phyloP scores from a whole-genome alignment of 495 filamentous ascomycete genomes.

The Emericellopsis terricola region DNA sequence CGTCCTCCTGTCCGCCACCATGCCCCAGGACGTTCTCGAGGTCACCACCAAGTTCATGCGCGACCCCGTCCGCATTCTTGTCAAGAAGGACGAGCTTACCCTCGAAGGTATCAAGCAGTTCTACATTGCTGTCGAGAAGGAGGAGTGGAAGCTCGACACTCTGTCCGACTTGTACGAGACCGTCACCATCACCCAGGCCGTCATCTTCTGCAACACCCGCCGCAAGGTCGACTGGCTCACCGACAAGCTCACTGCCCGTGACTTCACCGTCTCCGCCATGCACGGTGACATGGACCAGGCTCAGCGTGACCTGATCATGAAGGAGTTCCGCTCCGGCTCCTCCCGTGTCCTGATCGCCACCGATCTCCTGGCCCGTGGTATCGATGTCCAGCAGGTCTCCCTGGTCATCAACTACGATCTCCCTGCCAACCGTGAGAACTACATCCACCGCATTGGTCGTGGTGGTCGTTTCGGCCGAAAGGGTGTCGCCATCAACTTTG shows the following conservation, averaged over 20 bases:
- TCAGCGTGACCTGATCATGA: slow-evolving; percentile 96
- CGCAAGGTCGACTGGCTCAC: slow-evolving; percentile 99
- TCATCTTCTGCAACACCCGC: slow-evolving; percentile 99
- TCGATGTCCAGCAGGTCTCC: slow-evolving; percentile 98
- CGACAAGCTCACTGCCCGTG: slow-evolving; percentile 93
- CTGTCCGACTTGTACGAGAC: slow-evolving; percentile 98
- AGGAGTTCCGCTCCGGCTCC: slow-evolving; percentile 93
- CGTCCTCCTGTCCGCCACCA: slow-evolving; percentile 89
- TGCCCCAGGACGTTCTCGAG: slow-evolving; percentile 95
- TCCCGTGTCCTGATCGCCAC: slow-evolving; percentile 96
- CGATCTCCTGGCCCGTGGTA: slow-evolving; percentile 92
- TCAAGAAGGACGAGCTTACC: slow-evolving; percentile 98
- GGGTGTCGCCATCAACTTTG: slow-evolving; percentile 99
- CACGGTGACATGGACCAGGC: slow-evolving; percentile 98
- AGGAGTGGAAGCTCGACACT: slow-evolving; percentile 99
- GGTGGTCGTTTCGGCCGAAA: slow-evolving; percentile 93
- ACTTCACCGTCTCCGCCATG: slow-evolving; percentile 98
- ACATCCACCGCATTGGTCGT: slow-evolving; percentile 95
- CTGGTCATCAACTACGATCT: slow-evolving; percentile 99
- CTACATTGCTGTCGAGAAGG: slow-evolving; percentile 98
- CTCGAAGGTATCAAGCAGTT: slow-evolving; percentile 98
- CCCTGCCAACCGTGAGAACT: slow-evolving; percentile 97
- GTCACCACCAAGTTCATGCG: slow-evolving; percentile 99
- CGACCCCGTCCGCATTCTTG: slow-evolving; percentile 93
- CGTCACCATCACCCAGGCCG: slow-evolving; percentile 94